These are phyloP conservation scores for Mortierella sp. DNA, from an alignment of 371 early-diverging fungal genomes.

Conservation along the genomic window DNA sequence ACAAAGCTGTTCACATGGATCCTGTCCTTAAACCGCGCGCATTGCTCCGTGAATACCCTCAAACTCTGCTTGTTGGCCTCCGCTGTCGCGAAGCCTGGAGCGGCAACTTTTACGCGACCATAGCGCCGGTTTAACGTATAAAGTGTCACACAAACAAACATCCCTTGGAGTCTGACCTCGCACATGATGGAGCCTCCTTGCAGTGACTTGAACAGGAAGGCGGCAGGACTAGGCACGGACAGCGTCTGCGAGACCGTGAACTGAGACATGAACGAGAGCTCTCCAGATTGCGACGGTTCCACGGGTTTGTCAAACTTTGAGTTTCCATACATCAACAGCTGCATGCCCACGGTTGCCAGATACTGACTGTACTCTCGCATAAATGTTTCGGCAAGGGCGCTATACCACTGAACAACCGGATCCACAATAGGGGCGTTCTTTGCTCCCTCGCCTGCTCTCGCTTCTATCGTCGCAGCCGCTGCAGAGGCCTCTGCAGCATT, in stretches of 20 bases:
- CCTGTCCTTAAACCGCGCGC: conserved; percentile 71
- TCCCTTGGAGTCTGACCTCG: conserved; percentile 76
- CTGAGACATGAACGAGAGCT: conserved; percentile 54
- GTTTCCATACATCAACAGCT: conserved; percentile 66
- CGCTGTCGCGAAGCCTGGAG: conserved; percentile 59
- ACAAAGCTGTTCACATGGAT: conserved; percentile 87
- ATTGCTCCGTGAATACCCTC: conserved; percentile 73
- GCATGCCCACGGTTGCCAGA: conserved; percentile 76
- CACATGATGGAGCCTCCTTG: conserved; percentile 79
- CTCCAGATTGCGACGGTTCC: conserved; percentile 42
- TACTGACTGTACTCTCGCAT: conserved; percentile 77
- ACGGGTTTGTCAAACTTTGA: conserved; percentile 44
- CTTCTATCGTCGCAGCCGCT: background rate
- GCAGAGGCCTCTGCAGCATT: background rate
- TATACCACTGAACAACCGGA: conserved; percentile 65
- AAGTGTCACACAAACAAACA: conserved; percentile 78
- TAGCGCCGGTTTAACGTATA: conserved; percentile 78
- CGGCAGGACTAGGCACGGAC: conserved; percentile 65
- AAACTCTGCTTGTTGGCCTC: conserved; percentile 70
- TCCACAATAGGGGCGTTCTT: conserved; percentile 11
- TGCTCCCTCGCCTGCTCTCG: conserved; percentile 1
- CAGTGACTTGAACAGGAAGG: conserved; percentile 74
- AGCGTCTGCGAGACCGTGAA: conserved; percentile 58
- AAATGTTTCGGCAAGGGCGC: conserved; percentile 65
- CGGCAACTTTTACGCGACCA: conserved; percentile 61